These are phyloP conservation scores for Clarireedia paspali DNA, from an alignment of 2,329 filamentous ascomycete genomes.

Conservation along the genomic window DNA sequence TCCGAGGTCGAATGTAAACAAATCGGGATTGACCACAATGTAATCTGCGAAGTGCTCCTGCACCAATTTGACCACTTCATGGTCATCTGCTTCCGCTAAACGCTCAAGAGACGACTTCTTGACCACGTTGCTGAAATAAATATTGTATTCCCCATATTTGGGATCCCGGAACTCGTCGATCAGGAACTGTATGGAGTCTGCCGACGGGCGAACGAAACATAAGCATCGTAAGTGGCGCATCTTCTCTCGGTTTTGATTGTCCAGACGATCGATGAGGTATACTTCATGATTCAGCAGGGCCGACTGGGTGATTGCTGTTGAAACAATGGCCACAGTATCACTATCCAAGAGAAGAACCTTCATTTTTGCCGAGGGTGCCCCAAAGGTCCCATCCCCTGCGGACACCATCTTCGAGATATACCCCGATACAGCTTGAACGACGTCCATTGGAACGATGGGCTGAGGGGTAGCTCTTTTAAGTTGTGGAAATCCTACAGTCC, in stretches of 20 bases:
- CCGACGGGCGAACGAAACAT: conserved; percentile 85
- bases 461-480: not conserved
- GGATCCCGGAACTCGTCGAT: conserved; percentile 95
- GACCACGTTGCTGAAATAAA: conserved; percentile 96
- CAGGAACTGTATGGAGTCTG: conserved; percentile 85
- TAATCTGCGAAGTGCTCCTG: conserved; percentile 98
- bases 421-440: conserved; percentile 84
- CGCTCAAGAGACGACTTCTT: conserved; percentile 94
- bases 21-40: conserved; percentile 86
- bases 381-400: conserved; percentile 62
- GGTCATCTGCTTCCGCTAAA: conserved; percentile 90
- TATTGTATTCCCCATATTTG: conserved; percentile 93
- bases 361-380: conserved; percentile 79
- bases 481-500: not conserved
- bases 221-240: conserved; percentile 95
- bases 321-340: conserved; percentile 90
- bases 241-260: conserved; percentile 85
- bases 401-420: conserved; percentile 97
- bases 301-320: conserved; percentile 92
- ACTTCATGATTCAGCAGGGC: conserved; percentile 92
- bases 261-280: conserved; percentile 92
- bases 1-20: conserved; percentile 72
- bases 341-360: conserved; percentile 92
- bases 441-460: conserved; percentile 61
- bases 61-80: conserved; percentile 89